Conservation (phyloP, 2,329 filamentous ascomycete genomes). For the Xylaria multiplex region DNA sequence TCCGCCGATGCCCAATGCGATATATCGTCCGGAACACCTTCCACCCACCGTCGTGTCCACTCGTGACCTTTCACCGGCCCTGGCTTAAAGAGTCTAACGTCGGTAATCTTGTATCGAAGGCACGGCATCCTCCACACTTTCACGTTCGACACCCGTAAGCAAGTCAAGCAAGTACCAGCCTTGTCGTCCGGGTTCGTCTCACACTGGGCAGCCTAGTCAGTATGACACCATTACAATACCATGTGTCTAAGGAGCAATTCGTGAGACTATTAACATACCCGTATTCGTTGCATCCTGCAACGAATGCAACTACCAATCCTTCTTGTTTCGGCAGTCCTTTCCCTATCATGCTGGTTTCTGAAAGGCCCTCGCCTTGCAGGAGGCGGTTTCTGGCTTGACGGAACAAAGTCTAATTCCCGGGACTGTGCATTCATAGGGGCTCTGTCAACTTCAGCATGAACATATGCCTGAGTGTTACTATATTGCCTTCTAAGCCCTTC, state of each 20-base stretch:
- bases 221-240: constrained; percentile 1
- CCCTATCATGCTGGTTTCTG: constrained; percentile 60
- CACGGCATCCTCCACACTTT: constrained; percentile 66
- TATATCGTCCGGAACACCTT: constrained; percentile 65
- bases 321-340: constrained; percentile 66
- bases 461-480: constrained; percentile 29
- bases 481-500: constrained; percentile 37
- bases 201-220: constrained; percentile 56
- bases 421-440: constrained; percentile 35
- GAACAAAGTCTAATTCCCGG: constrained; percentile 49
- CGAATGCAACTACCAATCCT: constrained; percentile 68
- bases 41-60: constrained; percentile 68
- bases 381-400: constrained; percentile 51
- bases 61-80: constrained; percentile 67
- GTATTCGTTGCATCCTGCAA: constrained; percentile 70
- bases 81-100: constrained; percentile 67
- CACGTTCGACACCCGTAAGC: constrained; percentile 61
- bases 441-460: constrained; percentile 38
- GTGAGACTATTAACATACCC: constrained; percentile 56
- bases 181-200: constrained; percentile 60
- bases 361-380: constrained; percentile 63
- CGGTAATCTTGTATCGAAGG: constrained; percentile 69
- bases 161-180: constrained; percentile 62
- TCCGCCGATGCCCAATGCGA: constrained; percentile 65
- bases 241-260: constrained; percentile 2